Base-by-base conservation (phyloP, 2,329 filamentous ascomycete species). In the Epicoccum nigrum region DNA sequence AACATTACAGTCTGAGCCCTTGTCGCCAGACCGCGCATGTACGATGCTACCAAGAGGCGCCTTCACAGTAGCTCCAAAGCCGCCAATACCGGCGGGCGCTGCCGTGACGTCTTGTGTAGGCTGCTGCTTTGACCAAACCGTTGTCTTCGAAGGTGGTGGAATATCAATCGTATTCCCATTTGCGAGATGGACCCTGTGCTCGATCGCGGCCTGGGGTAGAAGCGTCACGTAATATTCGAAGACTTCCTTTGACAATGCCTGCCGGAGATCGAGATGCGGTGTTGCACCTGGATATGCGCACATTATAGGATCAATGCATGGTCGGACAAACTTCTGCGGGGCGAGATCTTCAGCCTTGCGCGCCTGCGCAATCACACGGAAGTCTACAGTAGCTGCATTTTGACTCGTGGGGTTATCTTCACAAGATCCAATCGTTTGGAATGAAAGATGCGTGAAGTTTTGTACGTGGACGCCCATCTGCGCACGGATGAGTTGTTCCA, bases 291-390 rank as follows among this genome's bases (percentile, higher is more conserved):
- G 76, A 54, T 76, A 78, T n/a, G 68, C 67, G 52, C 73, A 66
- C 69, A 78, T 77, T 41, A 77, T 74, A 25, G 71, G 66, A 47
- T 78, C 76, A 35, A 72, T 67, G 25, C 72, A 71, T 8, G 74
- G 72, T 15, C 72, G 60, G 13, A 73, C 67, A 55, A 80, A 79
- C 23, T 70, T 74, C 3, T 59, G 42, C 0, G 71, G 66, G 0
- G 69, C 66, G 1, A 74, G 54, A 16, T 67, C 59, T 31, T 60
- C 64, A 13, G 74, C 71, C 21, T 71, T 13, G 52, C 48, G 65
- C 4, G 81, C 79, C 58, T 85, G 77, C 25, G 62, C 74, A 57
- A 81, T 74, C 39, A 79, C 68, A 19, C 78, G 59, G 32, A 81
- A 72, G 34, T 78, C 77, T 0, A 81, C 79, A 0, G 80, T 83